phyloP scores from a whole-genome alignment of 805 yeast species.

The Starmera dryadoides region DNA sequence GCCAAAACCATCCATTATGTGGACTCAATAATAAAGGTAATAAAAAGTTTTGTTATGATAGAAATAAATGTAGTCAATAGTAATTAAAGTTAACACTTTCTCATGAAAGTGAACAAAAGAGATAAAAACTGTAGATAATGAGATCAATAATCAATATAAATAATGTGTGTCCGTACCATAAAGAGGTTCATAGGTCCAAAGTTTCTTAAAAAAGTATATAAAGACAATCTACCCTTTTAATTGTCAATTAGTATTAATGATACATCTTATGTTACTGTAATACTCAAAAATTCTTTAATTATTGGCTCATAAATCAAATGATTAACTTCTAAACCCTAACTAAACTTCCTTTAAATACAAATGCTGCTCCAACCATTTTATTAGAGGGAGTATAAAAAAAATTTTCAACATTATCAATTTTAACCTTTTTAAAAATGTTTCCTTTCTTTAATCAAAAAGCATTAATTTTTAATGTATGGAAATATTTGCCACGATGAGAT shows the following conservation, averaged over 20 bases:
- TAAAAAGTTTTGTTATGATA: background rate
- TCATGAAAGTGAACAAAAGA: too few relatives aligned
- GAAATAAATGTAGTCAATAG: background rate
- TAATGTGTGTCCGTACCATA: too few relatives aligned
- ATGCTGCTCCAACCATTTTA: background rate
- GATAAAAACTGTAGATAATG: too few relatives aligned
- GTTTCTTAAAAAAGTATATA: too few relatives aligned
- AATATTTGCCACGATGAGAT: constrained; percentile 26
- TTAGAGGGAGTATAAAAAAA: background rate
- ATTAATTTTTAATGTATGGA: constrained; percentile 16
- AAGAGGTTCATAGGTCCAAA: too few relatives aligned
- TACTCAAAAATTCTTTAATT: too few relatives aligned
- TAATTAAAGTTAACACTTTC: too few relatives aligned
- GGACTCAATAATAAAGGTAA: constrained; percentile 18
- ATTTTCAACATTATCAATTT: constrained; percentile 1
- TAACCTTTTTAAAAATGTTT: constrained; percentile 7
- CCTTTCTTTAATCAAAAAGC: constrained; percentile 24
- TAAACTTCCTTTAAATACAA: background rate
- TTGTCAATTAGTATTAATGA: too few relatives aligned
- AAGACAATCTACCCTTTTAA: too few relatives aligned
- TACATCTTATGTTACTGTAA: too few relatives aligned
- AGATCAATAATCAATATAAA: too few relatives aligned
- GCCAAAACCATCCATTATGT: constrained; percentile 50
- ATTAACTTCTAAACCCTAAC: background rate
- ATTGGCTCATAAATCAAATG: too few relatives aligned